These are phyloP conservation scores for Kwoniella dendrophila DNA, from an alignment of 768 basidiomycete species.

Conservation along the genomic window DNA sequence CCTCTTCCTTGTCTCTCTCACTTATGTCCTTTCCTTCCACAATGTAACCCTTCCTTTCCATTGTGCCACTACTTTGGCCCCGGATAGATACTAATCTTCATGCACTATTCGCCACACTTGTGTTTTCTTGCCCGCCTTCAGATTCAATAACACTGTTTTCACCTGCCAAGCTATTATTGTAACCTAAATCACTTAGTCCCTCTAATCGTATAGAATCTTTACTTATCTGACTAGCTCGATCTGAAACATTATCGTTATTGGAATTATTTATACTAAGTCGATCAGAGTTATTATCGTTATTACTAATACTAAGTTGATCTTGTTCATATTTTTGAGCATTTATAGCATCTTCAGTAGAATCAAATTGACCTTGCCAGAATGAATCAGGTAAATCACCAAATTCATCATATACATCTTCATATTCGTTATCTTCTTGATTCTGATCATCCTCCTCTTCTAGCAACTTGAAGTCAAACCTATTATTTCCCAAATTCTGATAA, in stretches of 20 bases:
- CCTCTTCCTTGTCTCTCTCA: too few relatives aligned
- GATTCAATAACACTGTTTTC: neutral
- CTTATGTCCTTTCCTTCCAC: too few relatives aligned
- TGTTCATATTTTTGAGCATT: neutral
- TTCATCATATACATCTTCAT: slow-evolving; percentile 23
- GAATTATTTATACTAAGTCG: too few relatives aligned
- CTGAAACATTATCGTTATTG: neutral
- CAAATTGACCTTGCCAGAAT: slow-evolving; percentile 22
- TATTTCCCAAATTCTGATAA: neutral
- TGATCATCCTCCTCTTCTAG: neutral
- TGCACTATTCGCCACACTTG: neutral
- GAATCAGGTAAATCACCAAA: slow-evolving; percentile 27
- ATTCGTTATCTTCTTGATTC: slow-evolving; percentile 1
- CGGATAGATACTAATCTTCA: too few relatives aligned
- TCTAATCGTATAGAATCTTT: too few relatives aligned
- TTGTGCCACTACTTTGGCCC: too few relatives aligned
- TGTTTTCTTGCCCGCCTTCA: neutral
- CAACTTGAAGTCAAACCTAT: neutral
- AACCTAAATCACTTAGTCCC: neutral
- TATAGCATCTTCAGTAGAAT: neutral
- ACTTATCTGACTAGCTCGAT: neutral
- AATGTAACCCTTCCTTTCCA: too few relatives aligned
- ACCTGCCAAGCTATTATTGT: neutral
- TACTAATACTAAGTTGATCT: neutral
- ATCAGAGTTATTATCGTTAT: too few relatives aligned